Evolutionary conservation across 169 alveolate genomes (phyloP), one percentile per base, ranked within the genome.

Genomic region (Cyclospora cayetanensis): DNA sequence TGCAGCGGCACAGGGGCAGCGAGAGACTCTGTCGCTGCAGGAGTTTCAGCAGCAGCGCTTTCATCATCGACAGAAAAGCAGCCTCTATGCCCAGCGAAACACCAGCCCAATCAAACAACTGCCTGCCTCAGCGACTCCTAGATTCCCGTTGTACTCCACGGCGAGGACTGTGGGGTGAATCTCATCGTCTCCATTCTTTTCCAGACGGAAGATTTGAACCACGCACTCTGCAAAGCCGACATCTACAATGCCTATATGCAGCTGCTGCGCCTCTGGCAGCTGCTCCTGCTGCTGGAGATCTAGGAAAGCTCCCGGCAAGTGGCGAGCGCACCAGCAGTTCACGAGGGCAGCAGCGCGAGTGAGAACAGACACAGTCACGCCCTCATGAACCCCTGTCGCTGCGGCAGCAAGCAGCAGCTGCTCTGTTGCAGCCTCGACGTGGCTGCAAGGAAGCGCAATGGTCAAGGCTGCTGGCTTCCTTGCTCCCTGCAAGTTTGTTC

Each of bases 271-370:
- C 65, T 37, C 86, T 20, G 29, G 31, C 31, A 35, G 31, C 22
- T 22, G 15, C 55, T 74, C 66, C 31, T 12, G 43, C 11, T 22
- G 35, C 39, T 15, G 55, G 25, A 74, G 65, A 22, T 74, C 86
- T 12, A 35, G n/a, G 65, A 25, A 74, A 25, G 42, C 86, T 65
- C 42, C 66, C n/a, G 86, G 86, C 65, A 74, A 34, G 86, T 74
- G 86, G 18, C 35, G 20, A 41, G 66, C 9, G 20, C 66, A 9
- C 86, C 86, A 74, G 86, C 86, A 74, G 86, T 74, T 74, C 46
- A 74, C 66, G 41, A 74, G 86, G 18, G 86, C 86, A 41, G 37
- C 86, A 2, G 86, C 65, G 65, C 65, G 86, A 9, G 86, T 74
- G 41, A 74, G 55, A 9, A 74, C 46, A 7, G 42, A 65, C 35